A percentile compares a stretch with the other conserved stretches of the same genome.
These are phyloP conservation scores for Jaminaea rosea DNA, from an alignment of 1,284 basidiomycete genomes.

Conservation along the genomic window DNA sequence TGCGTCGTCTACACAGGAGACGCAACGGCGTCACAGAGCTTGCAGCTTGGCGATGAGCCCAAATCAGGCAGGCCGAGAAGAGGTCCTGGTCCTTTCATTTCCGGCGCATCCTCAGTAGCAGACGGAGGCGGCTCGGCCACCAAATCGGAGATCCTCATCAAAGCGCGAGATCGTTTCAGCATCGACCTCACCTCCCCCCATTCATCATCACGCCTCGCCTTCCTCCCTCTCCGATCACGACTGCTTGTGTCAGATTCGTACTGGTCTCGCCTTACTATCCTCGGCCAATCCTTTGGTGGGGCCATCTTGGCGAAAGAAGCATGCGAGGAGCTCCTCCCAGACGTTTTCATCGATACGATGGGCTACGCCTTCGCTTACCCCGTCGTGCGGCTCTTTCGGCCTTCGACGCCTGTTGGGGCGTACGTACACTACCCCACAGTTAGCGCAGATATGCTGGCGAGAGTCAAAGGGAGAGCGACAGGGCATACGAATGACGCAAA, in stretches of 20 bases:
- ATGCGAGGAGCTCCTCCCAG: slow-evolving; percentile 62
- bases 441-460: slow-evolving; percentile 77
- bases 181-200: slow-evolving; percentile 57
- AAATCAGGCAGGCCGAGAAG: background rate
- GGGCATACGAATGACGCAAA: slow-evolving; percentile 60
- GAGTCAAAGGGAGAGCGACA: slow-evolving; percentile 57
- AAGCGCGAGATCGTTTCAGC: slow-evolving; percentile 65
- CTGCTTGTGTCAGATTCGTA: slow-evolving; percentile 68
- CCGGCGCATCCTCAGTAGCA: background rate
- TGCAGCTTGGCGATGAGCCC: background rate
- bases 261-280: slow-evolving; percentile 79
- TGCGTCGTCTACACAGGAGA: slow-evolving; percentile 77
- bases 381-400: slow-evolving; percentile 57
- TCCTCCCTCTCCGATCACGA: slow-evolving; percentile 67
- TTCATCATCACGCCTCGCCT: slow-evolving; percentile 55
- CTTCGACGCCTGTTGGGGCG: slow-evolving; percentile 65
- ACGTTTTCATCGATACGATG: slow-evolving; percentile 97
- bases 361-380: slow-evolving; percentile 92
- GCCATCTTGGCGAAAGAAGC: slow-evolving; percentile 75
- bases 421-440: slow-evolving; percentile 97
- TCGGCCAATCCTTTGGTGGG: slow-evolving; percentile 83
- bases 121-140: slow-evolving; percentile 42
- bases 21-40: slow-evolving; percentile 3
- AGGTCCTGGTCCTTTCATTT: background rate
- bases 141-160: slow-evolving; percentile 67